A percentile compares a stretch with the other conserved stretches of the same genome.
These are phyloP conservation scores for Trichosporon coremiiforme DNA, from an alignment of 1,284 basidiomycete genomes.

Conservation along the genomic window DNA sequence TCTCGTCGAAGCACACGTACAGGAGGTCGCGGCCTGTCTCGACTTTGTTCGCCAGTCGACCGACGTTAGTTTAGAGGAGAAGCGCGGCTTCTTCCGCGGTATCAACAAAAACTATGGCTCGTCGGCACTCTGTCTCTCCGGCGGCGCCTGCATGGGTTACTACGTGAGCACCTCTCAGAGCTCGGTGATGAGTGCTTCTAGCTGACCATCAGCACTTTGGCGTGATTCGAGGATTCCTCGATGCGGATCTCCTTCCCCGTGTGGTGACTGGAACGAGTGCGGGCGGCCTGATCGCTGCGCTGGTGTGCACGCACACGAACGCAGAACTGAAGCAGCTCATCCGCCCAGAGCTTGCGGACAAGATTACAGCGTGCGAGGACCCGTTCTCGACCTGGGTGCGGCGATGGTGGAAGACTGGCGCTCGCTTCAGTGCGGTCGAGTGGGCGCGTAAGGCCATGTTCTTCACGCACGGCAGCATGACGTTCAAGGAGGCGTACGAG, in stretches of 20 bases:
- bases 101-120: conserved; percentile 84
- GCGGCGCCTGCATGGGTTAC: conserved; percentile 92
- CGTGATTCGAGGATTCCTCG: conserved; percentile 87
- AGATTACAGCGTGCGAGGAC: conserved; percentile 90
- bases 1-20: conserved; percentile 82
- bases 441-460: conserved; percentile 90
- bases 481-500: conserved; percentile 92
- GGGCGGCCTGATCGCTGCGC: conserved; percentile 78
- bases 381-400: conserved; percentile 72
- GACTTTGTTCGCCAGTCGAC: conserved; percentile 72
- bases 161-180: conserved; percentile 58
- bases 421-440: conserved; percentile 83
- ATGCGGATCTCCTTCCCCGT: conserved; percentile 81
- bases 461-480: conserved; percentile 91
- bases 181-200: neutral
- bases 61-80: conserved; percentile 80
- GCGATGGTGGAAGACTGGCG: conserved; percentile 83
- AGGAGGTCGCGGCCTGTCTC: conserved; percentile 74
- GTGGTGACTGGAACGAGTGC: conserved; percentile 90
- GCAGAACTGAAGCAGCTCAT: conserved; percentile 78
- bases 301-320: conserved; percentile 85
- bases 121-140: conserved; percentile 89
- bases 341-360: conserved; percentile 78
- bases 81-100: conserved; percentile 86
- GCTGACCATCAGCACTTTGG: conserved; percentile 62